Conservation (phyloP, 371 early-diverging fungal species). For the Rhizopus arrhizus region DNA sequence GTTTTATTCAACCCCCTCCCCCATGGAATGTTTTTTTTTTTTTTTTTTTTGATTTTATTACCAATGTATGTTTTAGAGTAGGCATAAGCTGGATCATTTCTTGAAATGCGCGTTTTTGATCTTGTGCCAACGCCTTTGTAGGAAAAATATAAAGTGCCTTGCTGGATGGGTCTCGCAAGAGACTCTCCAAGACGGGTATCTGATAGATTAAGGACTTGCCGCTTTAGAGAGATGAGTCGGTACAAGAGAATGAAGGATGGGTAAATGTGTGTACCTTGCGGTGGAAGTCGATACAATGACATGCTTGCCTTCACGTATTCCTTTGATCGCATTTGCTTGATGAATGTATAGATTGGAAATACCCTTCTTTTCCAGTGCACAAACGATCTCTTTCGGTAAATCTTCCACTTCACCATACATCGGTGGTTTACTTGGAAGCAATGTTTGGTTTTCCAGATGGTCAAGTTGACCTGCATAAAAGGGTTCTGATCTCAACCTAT, state of each 20-base stretch:
- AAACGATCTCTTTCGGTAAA: slow-evolving; percentile 15
- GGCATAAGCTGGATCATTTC: slow-evolving; percentile 37
- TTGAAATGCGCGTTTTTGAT: slow-evolving; percentile 64
- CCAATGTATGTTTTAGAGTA: slow-evolving; percentile 19
- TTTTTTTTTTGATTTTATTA: slow-evolving; percentile 1
- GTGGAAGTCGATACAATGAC: slow-evolving; percentile 75
- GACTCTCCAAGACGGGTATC: slow-evolving; percentile 60
- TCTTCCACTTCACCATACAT: slow-evolving; percentile 23
- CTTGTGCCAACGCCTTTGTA: slow-evolving; percentile 81
- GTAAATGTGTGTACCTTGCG: slow-evolving; percentile 43
- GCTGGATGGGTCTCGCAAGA: slow-evolving; percentile 41
- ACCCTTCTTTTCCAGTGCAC: slow-evolving; percentile 33
- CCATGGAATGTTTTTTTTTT: not conserved
- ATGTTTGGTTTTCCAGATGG: slow-evolving; percentile 14
- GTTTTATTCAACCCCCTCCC: not conserved
- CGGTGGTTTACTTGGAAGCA: slow-evolving; percentile 27
- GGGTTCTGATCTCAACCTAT: slow-evolving; percentile 20
- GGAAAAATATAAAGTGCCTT: slow-evolving; percentile 69
- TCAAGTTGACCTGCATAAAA: slow-evolving; percentile 43
- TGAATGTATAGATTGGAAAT: slow-evolving; percentile 65
- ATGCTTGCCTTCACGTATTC: slow-evolving; percentile 43
- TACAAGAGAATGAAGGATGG: too few species aligned
- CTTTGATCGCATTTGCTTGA: slow-evolving; percentile 68
- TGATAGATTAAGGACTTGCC: slow-evolving; percentile 85
- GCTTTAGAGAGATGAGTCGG: slow-evolving; percentile 31